phyloP scores from a whole-genome alignment of 208 protist species.

The Tritrichomonas foetus region DNA sequence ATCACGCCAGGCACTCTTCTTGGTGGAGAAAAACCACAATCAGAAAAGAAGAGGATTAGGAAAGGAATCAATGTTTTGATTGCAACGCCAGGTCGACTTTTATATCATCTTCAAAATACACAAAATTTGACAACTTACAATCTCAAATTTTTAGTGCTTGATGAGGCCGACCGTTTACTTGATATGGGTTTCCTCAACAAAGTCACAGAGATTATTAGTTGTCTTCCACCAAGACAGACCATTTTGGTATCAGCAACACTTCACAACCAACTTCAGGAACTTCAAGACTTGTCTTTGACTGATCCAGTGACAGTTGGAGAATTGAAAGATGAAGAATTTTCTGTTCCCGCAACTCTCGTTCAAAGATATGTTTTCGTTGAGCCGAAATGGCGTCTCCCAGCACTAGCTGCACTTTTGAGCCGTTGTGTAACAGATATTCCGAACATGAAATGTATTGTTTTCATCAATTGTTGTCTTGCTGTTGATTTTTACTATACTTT shows the following conservation, averaged over 20 bases:
- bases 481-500: slow-evolving; percentile 3
- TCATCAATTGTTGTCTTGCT: not conserved
- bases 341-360: not conserved
- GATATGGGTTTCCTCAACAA: slow-evolving; percentile 52
- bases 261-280: not conserved
- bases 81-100: slow-evolving; percentile 44
- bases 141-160: slow-evolving; percentile 48
- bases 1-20: not conserved
- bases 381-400: not conserved
- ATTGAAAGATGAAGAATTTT: not conserved
- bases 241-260: slow-evolving; percentile 38
- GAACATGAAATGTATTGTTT: slow-evolving; percentile 13
- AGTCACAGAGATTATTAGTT: slow-evolving; percentile 35
- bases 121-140: not conserved
- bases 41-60: slow-evolving; percentile 39
- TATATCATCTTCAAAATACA: slow-evolving; percentile 45
- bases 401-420: not conserved
- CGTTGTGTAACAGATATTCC: not conserved
- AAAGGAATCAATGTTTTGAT: slow-evolving; percentile 47
- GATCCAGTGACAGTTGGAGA: not conserved
- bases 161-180: slow-evolving; percentile 54
- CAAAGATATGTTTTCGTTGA: not conserved
- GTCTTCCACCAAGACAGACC: not conserved
- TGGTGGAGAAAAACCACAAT: slow-evolving; percentile 40
- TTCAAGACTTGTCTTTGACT: not conserved